phyloP scores from a whole-genome alignment of 345 rosid species.

The Lenwebbia sp. region DNA sequence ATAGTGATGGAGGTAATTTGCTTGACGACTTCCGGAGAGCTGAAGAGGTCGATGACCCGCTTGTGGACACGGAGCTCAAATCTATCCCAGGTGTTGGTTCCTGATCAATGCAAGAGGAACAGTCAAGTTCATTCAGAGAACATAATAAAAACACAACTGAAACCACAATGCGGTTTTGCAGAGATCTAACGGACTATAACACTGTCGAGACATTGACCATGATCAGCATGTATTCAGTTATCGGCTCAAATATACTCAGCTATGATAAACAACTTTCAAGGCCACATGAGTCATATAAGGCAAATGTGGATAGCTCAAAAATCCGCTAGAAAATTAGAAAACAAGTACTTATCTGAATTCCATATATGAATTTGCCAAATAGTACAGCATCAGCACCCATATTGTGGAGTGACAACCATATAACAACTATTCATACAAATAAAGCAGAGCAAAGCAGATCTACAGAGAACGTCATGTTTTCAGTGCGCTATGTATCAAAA shows the following conservation, averaged over 20 bases:
- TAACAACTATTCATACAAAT: neutral
- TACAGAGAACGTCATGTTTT: neutral
- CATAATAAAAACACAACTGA: neutral
- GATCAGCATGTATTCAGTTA: neutral
- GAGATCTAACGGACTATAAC: neutral
- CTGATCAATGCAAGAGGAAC: neutral
- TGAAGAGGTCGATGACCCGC: conserved; percentile 11
- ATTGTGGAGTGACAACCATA: neutral
- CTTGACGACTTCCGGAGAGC: conserved; percentile 11
- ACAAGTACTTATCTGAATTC: neutral
- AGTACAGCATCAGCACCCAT: neutral
- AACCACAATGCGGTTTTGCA: neutral
- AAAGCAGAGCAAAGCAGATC: neutral
- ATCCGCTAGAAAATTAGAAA: neutral
- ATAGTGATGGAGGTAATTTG: conserved; percentile 14
- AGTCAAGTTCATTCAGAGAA: neutral
- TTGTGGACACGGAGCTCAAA: conserved; percentile 12
- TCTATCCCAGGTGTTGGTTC: conserved; percentile 10
- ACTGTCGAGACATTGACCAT: neutral
- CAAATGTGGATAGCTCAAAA: neutral
- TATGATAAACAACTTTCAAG: neutral
- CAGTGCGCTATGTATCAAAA: neutral
- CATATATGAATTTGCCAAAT: neutral
- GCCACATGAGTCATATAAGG: neutral
- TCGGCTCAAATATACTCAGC: neutral